Conservation (phyloP, 805 yeast genomes). For the Nakazawaea siamensis region DNA sequence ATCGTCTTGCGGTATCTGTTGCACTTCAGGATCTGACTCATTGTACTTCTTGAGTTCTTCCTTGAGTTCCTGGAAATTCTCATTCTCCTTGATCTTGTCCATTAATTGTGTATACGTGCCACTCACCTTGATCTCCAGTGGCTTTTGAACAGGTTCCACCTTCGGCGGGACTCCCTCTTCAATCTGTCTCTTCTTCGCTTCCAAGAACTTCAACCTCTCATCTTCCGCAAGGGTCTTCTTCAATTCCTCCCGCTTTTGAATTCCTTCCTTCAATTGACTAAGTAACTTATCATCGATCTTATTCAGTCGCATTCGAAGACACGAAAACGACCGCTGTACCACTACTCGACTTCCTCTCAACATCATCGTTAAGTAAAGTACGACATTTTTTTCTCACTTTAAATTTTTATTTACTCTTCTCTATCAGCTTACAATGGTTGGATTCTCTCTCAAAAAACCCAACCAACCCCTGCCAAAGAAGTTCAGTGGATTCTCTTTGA, state of each 20-base stretch:
- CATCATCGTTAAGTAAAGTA: too few species aligned
- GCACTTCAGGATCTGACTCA: conserved; percentile 9
- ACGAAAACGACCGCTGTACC: too few species aligned
- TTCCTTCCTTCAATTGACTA: conserved; percentile 10
- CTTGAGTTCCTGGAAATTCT: conserved; percentile 23
- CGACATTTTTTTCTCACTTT: too few species aligned
- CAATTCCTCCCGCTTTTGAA: conserved; percentile 9
- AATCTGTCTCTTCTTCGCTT: conserved; percentile 9
- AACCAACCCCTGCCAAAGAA: conserved; percentile 12
- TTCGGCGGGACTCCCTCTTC: neutral
- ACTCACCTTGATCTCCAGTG: conserved; percentile 3
- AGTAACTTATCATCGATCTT: conserved; percentile 7
- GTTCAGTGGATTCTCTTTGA: conserved; percentile 26
- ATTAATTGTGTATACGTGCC: conserved; percentile 13
- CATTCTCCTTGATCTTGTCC: conserved; percentile 21
- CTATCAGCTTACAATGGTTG: conserved; percentile 20
- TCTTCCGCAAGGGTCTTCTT: conserved; percentile 3
- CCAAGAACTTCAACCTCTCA: conserved; percentile 5
- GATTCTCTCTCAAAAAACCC: conserved; percentile 27
- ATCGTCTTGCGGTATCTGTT: conserved; percentile 13
- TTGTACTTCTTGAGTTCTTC: conserved; percentile 21
- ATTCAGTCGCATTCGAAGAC: too few species aligned
- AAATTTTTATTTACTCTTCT: too few species aligned
- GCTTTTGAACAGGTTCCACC: neutral
- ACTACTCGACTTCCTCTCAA: too few species aligned